These are phyloP conservation scores for Cairneyella variabilis DNA, from an alignment of 495 filamentous ascomycete genomes.

Conservation along the genomic window DNA sequence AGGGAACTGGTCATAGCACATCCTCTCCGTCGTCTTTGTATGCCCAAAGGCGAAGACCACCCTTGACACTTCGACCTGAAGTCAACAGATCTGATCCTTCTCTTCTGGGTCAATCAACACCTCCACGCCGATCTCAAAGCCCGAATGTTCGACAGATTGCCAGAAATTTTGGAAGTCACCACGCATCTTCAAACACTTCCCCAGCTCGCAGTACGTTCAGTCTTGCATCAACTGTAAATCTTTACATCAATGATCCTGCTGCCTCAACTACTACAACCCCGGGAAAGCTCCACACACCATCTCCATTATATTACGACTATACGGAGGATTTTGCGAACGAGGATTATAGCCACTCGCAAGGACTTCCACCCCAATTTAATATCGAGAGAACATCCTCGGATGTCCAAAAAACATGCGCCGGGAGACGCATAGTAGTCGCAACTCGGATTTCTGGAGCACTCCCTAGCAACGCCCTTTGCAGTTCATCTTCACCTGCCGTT, in stretches of 20 bases:
- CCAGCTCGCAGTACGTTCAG: constrained; percentile 24
- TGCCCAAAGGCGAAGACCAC: constrained; percentile 32
- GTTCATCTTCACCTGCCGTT: not conserved
- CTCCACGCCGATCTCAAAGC: constrained; percentile 26
- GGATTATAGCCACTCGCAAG: constrained; percentile 16
- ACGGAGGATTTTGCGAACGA: constrained; percentile 45
- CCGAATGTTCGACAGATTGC: constrained; percentile 10
- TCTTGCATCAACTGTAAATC: constrained; percentile 20
- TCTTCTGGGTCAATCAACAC: constrained; percentile 27
- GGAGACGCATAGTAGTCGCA: constrained; percentile 6
- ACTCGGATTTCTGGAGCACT: not conserved
- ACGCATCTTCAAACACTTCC: constrained; percentile 17
- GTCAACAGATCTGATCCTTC: constrained; percentile 33
- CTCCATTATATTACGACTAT: constrained; percentile 48
- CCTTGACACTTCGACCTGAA: constrained; percentile 30
- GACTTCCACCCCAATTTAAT: constrained; percentile 27
- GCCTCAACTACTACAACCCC: constrained; percentile 19
- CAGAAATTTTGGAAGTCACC: constrained; percentile 7
- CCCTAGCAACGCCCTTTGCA: not conserved
- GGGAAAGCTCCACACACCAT: constrained; percentile 13
- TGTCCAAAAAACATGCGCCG: constrained; percentile 27
- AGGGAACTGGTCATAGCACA: constrained; percentile 40
- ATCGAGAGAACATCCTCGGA: constrained; percentile 29
- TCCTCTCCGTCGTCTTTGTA: constrained; percentile 38
- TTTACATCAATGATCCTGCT: not conserved